A percentile compares a stretch with the other conserved stretches of the same genome.
Conservation (phyloP, 2,329 filamentous ascomycete species). For the Fusarium nanum region DNA sequence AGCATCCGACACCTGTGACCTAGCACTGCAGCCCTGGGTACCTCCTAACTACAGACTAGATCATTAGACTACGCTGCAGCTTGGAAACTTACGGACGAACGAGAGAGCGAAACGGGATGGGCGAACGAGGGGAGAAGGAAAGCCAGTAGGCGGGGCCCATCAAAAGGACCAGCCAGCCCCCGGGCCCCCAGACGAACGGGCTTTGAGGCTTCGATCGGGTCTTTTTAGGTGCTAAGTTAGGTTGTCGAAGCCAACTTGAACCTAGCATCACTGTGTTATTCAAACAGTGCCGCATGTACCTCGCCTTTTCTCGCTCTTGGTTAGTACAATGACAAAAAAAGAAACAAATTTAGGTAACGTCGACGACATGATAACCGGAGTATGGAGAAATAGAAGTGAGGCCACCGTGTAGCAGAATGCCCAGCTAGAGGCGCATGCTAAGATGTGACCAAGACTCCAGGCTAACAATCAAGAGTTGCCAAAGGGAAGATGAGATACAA, state of each 20-base stretch:
- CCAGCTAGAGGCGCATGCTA: conserved; percentile 20
- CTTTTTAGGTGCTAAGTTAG: conserved; percentile 2
- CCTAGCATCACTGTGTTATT: conserved; percentile 25
- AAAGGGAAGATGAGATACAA: conserved; percentile 36
- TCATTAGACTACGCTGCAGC: neutral
- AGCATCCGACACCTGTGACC: conserved; percentile 4
- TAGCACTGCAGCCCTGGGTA: conserved; percentile 3
- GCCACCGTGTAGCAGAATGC: conserved; percentile 11
- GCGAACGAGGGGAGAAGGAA: conserved; percentile 22
- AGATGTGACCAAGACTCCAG: conserved; percentile 24
- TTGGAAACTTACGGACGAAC: conserved; percentile 20
- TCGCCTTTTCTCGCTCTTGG: conserved; percentile 4
- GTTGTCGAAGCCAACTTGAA: neutral
- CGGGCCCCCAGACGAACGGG: neutral
- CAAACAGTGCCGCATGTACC: conserved; percentile 31
- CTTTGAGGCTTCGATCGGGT: conserved; percentile 33
- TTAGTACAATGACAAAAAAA: conserved; percentile 1
- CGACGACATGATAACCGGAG: neutral
- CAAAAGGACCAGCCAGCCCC: conserved; percentile 36
- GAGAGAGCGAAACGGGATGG: conserved; percentile 27
- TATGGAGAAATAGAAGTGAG: conserved; percentile 18
- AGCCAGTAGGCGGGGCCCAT: conserved; percentile 26
- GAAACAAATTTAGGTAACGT: neutral
- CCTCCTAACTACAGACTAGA: conserved; percentile 3
- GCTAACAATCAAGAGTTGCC: conserved; percentile 13